These are phyloP conservation scores for Termitomyces sp. DNA, from an alignment of 768 basidiomycete genomes.

Conservation along the genomic window DNA sequence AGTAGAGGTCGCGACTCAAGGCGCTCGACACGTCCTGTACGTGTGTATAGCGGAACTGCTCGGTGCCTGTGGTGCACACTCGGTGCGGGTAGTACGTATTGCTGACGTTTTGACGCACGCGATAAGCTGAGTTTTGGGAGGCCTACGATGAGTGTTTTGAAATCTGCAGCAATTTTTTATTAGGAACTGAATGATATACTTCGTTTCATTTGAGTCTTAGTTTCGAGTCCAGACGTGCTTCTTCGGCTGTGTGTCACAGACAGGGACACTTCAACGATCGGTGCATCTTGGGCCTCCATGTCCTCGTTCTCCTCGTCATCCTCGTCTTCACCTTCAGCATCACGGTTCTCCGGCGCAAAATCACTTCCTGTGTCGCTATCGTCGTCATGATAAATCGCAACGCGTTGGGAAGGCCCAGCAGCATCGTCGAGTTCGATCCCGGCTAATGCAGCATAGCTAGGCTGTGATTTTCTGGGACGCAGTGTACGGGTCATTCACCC, in stretches of 20 bases:
- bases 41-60: conserved; percentile 55
- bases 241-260: conserved; percentile 13
- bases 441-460: conserved; percentile 41
- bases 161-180: conserved; percentile 6
- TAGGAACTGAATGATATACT: conserved; percentile 16
- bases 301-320: conserved; percentile 21
- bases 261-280: conserved; percentile 11
- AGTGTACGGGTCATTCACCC: conserved; percentile 52
- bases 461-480: conserved; percentile 47
- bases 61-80: conserved; percentile 72
- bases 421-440: conserved; percentile 28
- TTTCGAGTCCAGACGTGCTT: conserved; percentile 16
- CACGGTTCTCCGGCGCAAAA: conserved; percentile 35
- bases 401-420: conserved; percentile 41
- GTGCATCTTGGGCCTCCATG: conserved; percentile 20
- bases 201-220: conserved; percentile 23
- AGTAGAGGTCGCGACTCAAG: conserved; percentile 44
- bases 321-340: conserved; percentile 19
- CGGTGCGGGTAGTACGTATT: conserved; percentile 56
- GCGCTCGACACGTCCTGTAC: conserved; percentile 53
- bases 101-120: conserved; percentile 40
- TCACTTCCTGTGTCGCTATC: conserved; percentile 45
- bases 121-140: conserved; percentile 23
- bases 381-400: conserved; percentile 18
- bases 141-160: conserved; percentile 1